These are phyloP conservation scores for Apiospora rasikravindrae DNA, from an alignment of 2,329 filamentous ascomycete species.

Conservation along the genomic window DNA sequence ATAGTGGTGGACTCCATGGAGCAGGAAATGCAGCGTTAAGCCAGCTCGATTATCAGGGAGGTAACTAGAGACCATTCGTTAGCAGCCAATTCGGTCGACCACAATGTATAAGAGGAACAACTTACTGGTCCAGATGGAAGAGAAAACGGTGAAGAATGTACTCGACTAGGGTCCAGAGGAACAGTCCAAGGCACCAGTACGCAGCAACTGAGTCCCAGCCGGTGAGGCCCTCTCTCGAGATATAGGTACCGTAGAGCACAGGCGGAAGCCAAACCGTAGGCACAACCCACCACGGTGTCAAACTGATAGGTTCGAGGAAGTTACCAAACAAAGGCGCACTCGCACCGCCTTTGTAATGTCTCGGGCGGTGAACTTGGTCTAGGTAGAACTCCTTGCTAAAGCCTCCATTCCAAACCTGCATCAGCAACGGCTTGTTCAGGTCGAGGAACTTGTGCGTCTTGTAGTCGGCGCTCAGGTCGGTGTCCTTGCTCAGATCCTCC, in stretches of 20 bases:
- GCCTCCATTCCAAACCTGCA: slow-evolving; percentile 85
- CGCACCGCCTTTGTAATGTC: slow-evolving; percentile 92
- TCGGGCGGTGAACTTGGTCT: slow-evolving; percentile 91
- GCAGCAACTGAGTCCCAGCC: slow-evolving; percentile 52
- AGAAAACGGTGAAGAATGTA: slow-evolving; percentile 88
- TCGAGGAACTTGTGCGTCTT: slow-evolving; percentile 94
- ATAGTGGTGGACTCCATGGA: slow-evolving; percentile 98
- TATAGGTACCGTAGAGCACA: slow-evolving; percentile 72
- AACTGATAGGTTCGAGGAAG: slow-evolving; percentile 95
- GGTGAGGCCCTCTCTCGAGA: slow-evolving; percentile 67
- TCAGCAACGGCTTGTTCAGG: slow-evolving; percentile 79
- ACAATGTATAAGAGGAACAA: slow-evolving; percentile 27
- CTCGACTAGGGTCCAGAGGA: slow-evolving; percentile 88
- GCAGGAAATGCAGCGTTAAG: slow-evolving; percentile 86
- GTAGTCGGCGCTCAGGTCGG: slow-evolving; percentile 77
- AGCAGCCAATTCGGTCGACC: not conserved
- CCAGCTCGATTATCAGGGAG: slow-evolving; percentile 91
- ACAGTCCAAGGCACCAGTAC: slow-evolving; percentile 75
- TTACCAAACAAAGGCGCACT: slow-evolving; percentile 97
- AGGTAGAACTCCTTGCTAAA: slow-evolving; percentile 98
- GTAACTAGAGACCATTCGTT: slow-evolving; percentile 59
- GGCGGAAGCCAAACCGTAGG: slow-evolving; percentile 85
- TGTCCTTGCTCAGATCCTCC: slow-evolving; percentile 86
- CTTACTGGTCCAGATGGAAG: slow-evolving; percentile 92
- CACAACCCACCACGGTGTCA: slow-evolving; percentile 93